Conservation (phyloP, 805 yeast species). For the Wickerhamomyces strasburgensis region DNA sequence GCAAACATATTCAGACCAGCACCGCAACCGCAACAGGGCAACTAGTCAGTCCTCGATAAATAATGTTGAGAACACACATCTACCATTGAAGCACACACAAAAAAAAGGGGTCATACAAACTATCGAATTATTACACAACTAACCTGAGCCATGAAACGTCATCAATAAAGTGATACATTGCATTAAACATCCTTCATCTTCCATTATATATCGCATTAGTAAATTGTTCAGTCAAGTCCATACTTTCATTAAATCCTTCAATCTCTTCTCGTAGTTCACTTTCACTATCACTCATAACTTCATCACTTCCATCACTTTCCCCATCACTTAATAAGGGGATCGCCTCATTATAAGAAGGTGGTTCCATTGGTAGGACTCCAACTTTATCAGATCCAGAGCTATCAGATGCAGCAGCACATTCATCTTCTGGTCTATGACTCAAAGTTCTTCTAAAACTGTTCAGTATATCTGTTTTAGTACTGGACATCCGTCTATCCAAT, state of each 20-base stretch:
- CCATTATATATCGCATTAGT: no score
- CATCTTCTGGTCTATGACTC: conserved; percentile 1
- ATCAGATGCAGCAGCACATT: not conserved
- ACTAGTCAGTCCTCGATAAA: no score
- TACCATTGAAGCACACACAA: no score
- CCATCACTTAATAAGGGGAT: conserved; percentile 24
- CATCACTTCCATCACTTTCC: conserved; percentile 11
- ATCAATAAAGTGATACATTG: no score
- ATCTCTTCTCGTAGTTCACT: conserved; percentile 2
- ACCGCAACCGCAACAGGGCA: no score
- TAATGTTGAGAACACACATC: no score
- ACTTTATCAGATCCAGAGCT: conserved; percentile 4
- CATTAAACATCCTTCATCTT: no score
- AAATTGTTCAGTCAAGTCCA: conserved; percentile 21
- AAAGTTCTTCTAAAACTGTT: conserved; percentile 11
- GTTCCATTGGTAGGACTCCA: conserved; percentile 15
- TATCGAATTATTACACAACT: no score
- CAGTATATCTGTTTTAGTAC: conserved; percentile 11
- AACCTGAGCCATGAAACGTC: no score
- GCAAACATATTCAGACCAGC: no score
- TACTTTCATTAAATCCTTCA: conserved; percentile 8
- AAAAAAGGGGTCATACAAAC: no score
- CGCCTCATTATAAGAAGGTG: conserved; percentile 32
- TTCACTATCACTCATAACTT: no score
- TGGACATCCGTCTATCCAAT: conserved; percentile 5